These are phyloP conservation scores for Carex arenaria DNA, from an alignment of 202 grass and related monocot genomes.

Conservation along the genomic window DNA sequence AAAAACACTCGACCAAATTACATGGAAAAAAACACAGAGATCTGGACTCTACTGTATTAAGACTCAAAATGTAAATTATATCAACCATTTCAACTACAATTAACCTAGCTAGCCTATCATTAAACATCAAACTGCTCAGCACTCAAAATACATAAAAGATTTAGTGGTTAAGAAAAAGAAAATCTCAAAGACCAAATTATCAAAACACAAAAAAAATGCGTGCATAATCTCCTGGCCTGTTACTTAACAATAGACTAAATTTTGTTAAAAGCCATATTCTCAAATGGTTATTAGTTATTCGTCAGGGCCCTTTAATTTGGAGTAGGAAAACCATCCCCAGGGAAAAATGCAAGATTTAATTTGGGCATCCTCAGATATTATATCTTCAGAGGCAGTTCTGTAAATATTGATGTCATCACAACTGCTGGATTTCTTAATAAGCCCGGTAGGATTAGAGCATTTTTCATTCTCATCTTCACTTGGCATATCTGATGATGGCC, in stretches of 20 bases:
- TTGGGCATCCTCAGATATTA: background rate
- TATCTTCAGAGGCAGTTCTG: background rate
- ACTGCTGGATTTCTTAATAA: slow-evolving; percentile 1
- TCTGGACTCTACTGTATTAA: background rate
- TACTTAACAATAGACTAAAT: background rate
- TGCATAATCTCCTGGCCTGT: background rate
- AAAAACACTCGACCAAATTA: background rate
- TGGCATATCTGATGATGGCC: slow-evolving; percentile 29
- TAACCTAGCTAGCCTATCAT: background rate
- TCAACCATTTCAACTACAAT: slow-evolving; percentile 7
- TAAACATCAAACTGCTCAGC: slow-evolving; percentile 3
- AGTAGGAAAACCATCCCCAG: slow-evolving; percentile 47
- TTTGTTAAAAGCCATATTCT: background rate
- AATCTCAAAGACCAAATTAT: background rate
- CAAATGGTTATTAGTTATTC: slow-evolving; percentile 1
- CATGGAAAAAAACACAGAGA: no score
- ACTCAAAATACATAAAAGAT: background rate
- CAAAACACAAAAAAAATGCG: background rate
- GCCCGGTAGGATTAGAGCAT: background rate
- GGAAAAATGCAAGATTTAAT: slow-evolving; percentile 36
- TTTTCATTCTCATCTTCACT: slow-evolving; percentile 28
- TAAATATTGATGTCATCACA: background rate
- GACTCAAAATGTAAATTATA: background rate
- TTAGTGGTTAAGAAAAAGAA: background rate
- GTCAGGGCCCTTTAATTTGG: slow-evolving; percentile 24